Base-by-base conservation (phyloP, 306 rosid species). In the Dalbergia cochinchinensis region DNA sequence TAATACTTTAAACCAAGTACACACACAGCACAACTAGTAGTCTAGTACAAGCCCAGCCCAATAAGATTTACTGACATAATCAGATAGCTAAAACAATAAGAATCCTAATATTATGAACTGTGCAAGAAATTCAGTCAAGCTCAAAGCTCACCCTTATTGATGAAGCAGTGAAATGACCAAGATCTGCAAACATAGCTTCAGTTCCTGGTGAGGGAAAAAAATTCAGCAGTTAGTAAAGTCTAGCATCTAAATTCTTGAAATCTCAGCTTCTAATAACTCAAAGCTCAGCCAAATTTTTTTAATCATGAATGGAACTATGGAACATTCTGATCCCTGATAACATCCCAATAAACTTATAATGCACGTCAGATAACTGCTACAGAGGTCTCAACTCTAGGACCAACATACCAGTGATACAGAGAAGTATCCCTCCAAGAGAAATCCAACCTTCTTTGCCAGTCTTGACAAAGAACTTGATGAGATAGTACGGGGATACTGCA, bases 101-200 rank as follows among this genome's bases (percentile, higher is more conserved):
- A 20, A 66, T 13, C 73, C 42, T 20, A 37, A 77, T 41, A 35
- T 64, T 12, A 41, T 35, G 26, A 39, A 39, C 33, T 51, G 42
- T 53, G 42, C 35, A 48, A 20, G 78, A 73, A 55, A 80, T 47
- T 54, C 51, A 66, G 64, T 64, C 22, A 55, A 66, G 66, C 63
- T 22, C 58, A 4, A 66, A 47, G 77, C 94, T 83, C 73, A 93
- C 98, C 90, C 98, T 93, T 77, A 93, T 93, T 0, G 98, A 91
- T 50, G 44, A 73, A 71, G 96, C 93, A 72, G 94, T 93, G 88
- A 93, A 93, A 86, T 93, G 98, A 73, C 97, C 97, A 83, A 93
- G 98, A 88, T 91, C 98, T 6, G 97, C 98, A 87, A 84, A 93
- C 97, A 91, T 93, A 48, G 98, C 98, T 80, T 93, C 98, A 22